Evolutionary conservation across 2,329 filamentous ascomycete species (phyloP), one percentile per base, ranked within the genome.

Genomic region (Pseudocercospora cruenta): DNA sequence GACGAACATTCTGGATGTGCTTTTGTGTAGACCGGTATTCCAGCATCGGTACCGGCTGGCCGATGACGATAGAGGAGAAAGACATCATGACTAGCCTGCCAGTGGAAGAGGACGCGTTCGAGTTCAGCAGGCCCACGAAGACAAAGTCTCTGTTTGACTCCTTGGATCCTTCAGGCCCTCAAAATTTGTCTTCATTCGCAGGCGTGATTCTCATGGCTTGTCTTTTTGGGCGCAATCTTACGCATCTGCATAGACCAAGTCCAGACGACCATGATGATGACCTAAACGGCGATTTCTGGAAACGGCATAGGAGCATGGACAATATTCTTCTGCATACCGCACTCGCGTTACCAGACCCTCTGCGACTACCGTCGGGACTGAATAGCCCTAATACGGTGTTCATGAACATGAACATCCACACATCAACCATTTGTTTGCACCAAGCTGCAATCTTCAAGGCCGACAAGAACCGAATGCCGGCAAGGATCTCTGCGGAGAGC

Each of bases 371-470:
- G 0, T 81, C 82, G 16, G 93, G 92, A 0, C 81, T 97, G 36
- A 82, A 84, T 16, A 91, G 94, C 74, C 86, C 93, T 3, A 98
- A 97, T 70, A 88, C 94, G 62, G 88, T 98, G 4, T 98, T 97
- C 77, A 88, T 91, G 64, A 98, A 98, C 74, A 97, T 99, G 93
- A 93, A 92, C 76, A 93, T 99, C 33, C 94, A 98, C 77, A 97
- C 95, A 0, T 96, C 94, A 0, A 93, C 93, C 1, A 98, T 99
- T 62, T 98, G 94, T 78, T 83, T 99, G n/a, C 95, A 99, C 75
- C 95, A 99, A 80, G 95, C 94, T 2, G 95, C 95, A 26, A 98
- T 99, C 21, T 97, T 94, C 85, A 98, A 97, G 77, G 93, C 94
- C 0, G 94, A 98, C 74, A 95, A 93, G 80, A 91, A 97, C 78